Evolutionary conservation across 306 rosid species (phyloP), one percentile per base, ranked within the genome.

Genomic region (Begonia fuchsioides): DNA sequence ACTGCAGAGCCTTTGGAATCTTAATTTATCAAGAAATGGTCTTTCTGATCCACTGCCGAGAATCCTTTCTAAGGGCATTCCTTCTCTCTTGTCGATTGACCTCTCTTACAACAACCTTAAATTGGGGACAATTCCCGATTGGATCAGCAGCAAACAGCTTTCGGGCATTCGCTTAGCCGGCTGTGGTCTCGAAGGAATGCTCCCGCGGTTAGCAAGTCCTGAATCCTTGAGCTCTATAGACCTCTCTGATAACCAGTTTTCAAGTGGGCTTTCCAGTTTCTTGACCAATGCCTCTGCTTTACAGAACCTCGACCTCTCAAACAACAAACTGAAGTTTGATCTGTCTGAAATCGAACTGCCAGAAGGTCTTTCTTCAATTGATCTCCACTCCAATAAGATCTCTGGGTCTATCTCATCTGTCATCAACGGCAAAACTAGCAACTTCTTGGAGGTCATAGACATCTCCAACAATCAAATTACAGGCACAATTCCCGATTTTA

Each of bases 31-130:
- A 0, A 70, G 82, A 71, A 90, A 90, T 60, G 80, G 68, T 11
- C 61, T 90, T 45, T 76, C 79, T 1, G 76, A 64, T 62, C 83
- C 95, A 44, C 62, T 85, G 45, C 95, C 95, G 9, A 59, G 11
- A n/a, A 66, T 72, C 17, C 75, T 76, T 44, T 51, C 52, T 48
- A 74, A 52, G 15, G 86, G 80, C 20, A 56, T 81, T 46, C 97
- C 93, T 76, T 68, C 94, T 63, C 80, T 90, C 46, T 56, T 90
- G 80, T 66, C 95, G 52, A 56, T 90, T 59, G 98, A 90, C 78
- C 60, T 90, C 50, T 90, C 98, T 17, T 81, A 81, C 65, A 90
- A 90, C 63, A 85, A 71, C 50, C 70, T 90, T 67, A 73, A 70
- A 55, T 71, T 90, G 32, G 94, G 82, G 47, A 64, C 61, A 52